phyloP scores from a whole-genome alignment of 108 stramenopile species.

The Epithemia pelagica region DNA sequence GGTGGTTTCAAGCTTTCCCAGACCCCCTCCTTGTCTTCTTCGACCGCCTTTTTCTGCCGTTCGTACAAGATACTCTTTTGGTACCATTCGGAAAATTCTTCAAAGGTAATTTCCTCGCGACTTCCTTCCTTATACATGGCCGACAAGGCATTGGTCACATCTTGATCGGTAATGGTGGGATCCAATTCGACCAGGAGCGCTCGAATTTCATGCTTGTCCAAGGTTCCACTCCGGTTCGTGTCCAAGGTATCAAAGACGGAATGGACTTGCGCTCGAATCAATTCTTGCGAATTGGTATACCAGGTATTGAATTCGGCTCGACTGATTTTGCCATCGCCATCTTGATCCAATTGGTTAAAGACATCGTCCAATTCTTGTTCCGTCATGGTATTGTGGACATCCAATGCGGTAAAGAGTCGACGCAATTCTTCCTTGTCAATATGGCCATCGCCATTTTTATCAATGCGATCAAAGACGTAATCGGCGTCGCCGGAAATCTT shows the following conservation, averaged over 20 bases:
- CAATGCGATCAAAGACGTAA: conserved; percentile 56
- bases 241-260: conserved; percentile 65
- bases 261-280: conserved; percentile 39
- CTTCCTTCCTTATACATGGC: conserved; percentile 54
- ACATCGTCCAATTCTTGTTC: conserved; percentile 43
- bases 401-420: conserved; percentile 51
- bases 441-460: conserved; percentile 53
- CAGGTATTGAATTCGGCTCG: conserved; percentile 62
- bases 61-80: conserved; percentile 48
- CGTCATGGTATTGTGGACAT: conserved; percentile 25
- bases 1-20: conserved; percentile 50
- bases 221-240: conserved; percentile 54
- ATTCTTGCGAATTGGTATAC: conserved; percentile 60
- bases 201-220: conserved; percentile 56
- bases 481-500: conserved; percentile 70
- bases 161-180: conserved; percentile 44
- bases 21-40: conserved; percentile 55
- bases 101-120: conserved; percentile 60
- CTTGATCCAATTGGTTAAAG: conserved; percentile 51
- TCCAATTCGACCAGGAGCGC: conserved; percentile 47
- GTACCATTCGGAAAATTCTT: conserved; percentile 75
- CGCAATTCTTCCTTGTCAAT: conserved; percentile 62
- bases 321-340: conserved; percentile 59
- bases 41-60: conserved; percentile 42
- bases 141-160: conserved; percentile 48